Percentiles rank a stretch among this genome's conserved stretches.
Conservation (phyloP, 495 filamentous ascomycete genomes). For the Mycothermus thermophilus region DNA sequence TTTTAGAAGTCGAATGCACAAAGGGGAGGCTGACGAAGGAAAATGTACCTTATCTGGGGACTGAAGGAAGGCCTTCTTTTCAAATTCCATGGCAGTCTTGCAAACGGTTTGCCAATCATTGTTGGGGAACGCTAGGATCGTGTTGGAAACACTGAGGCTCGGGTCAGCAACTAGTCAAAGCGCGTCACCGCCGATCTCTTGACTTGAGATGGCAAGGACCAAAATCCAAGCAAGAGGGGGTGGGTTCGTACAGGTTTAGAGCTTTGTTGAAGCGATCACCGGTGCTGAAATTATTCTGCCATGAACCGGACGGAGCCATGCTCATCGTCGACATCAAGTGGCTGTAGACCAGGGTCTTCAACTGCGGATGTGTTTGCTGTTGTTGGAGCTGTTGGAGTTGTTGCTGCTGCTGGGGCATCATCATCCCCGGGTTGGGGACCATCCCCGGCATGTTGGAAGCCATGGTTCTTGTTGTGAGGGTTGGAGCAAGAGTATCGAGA, state of each 20-base stretch:
- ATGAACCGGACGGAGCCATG: constrained; percentile 13
- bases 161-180: constrained; percentile 1
- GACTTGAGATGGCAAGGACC: constrained; percentile 1
- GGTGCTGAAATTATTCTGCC: constrained; percentile 20
- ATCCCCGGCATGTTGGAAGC: constrained; percentile 36
- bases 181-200: background rate
- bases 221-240: background rate
- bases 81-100: constrained; percentile 21
- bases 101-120: constrained; percentile 20
- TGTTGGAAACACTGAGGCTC: constrained; percentile 25
- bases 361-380: constrained; percentile 17
- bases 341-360: constrained; percentile 4
- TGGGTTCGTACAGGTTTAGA: constrained; percentile 22
- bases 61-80: constrained; percentile 28
- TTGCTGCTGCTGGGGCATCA: constrained; percentile 22
- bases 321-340: constrained; percentile 8
- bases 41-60: constrained; percentile 29
- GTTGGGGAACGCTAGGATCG: constrained; percentile 24
- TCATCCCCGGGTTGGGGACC: constrained; percentile 22
- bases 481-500: constrained; percentile 7
- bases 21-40: background rate
- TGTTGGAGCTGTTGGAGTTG: constrained; percentile 16
- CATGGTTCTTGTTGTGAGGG: constrained; percentile 29
- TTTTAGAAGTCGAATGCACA: too few species aligned
- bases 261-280: constrained; percentile 21